These are phyloP conservation scores for Schrenkiella parvula DNA, from an alignment of 345 rosid species.

Conservation along the genomic window DNA sequence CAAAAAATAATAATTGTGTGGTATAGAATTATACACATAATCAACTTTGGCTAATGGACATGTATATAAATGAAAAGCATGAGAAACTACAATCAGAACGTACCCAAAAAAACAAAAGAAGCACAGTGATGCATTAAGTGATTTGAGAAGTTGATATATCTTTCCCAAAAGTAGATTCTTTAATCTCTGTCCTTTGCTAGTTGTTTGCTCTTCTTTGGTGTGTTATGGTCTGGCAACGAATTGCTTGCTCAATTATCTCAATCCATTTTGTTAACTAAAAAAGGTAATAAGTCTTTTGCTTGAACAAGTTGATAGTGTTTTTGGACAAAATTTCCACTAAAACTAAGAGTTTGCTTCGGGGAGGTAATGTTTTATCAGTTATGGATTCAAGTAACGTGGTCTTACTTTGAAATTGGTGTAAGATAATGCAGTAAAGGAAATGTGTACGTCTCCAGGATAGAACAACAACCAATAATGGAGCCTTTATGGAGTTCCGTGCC, in stretches of 20 bases:
- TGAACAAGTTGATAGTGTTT: background rate
- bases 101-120: conserved; percentile 10
- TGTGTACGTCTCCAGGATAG: conserved; percentile 8
- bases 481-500: conserved; percentile 46
- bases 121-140: conserved; percentile 5
- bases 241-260: background rate
- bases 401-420: background rate
- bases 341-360: background rate
- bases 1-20: conserved; percentile 1
- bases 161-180: conserved; percentile 1
- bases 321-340: background rate
- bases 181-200: conserved; percentile 9
- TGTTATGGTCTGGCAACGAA: background rate
- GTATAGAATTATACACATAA: conserved; percentile 15
- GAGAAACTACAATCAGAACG: conserved; percentile 24
- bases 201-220: conserved; percentile 21
- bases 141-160: background rate
- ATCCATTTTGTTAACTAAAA: background rate
- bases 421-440: background rate
- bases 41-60: background rate
- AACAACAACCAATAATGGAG: conserved; percentile 34
- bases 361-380: background rate
- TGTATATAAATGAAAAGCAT: background rate
- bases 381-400: background rate
- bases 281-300: background rate